Evolutionary conservation across 352 stramenopile genomes (phyloP).

Genomic region (Pythium guiyangense): DNA sequence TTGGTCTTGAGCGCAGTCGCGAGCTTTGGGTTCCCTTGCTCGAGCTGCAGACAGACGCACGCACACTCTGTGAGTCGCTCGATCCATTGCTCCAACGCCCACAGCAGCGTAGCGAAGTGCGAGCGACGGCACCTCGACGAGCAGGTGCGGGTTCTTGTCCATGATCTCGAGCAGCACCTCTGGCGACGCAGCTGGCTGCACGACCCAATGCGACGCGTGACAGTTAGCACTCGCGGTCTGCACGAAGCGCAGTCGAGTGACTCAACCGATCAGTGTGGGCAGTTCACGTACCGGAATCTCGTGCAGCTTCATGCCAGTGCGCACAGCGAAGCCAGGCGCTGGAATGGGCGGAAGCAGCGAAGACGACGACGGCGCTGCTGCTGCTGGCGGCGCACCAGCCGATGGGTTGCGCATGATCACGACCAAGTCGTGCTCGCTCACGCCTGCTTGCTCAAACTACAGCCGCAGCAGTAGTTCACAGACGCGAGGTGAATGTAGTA

Average conservation of each 20-base stretch:
- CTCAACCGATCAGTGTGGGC: not conserved
- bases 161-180: conserved; percentile 82
- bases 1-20: conserved; percentile 60
- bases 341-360: conserved; percentile 10
- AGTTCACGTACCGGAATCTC: conserved; percentile 64
- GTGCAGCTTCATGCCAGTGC: conserved; percentile 62
- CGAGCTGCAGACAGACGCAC: conserved; percentile 42
- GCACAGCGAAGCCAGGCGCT: conserved; percentile 28
- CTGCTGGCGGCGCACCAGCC: conserved; percentile 5
- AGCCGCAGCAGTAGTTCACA: not conserved
- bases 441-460: conserved; percentile 65
- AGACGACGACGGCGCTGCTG: conserved; percentile 2
- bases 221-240: not conserved
- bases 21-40: conserved; percentile 59
- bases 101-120: too few species aligned
- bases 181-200: conserved; percentile 49
- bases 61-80: too few species aligned
- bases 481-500: not conserved
- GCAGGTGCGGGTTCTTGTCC: conserved; percentile 71
- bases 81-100: too few species aligned
- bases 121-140: conserved; percentile 37
- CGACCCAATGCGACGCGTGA: not conserved
- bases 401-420: conserved; percentile 50
- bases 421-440: conserved; percentile 71
- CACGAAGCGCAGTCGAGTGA: not conserved